Evolutionary conservation across 495 filamentous ascomycete genomes (phyloP).

Genomic region (Xylaria castorea): DNA sequence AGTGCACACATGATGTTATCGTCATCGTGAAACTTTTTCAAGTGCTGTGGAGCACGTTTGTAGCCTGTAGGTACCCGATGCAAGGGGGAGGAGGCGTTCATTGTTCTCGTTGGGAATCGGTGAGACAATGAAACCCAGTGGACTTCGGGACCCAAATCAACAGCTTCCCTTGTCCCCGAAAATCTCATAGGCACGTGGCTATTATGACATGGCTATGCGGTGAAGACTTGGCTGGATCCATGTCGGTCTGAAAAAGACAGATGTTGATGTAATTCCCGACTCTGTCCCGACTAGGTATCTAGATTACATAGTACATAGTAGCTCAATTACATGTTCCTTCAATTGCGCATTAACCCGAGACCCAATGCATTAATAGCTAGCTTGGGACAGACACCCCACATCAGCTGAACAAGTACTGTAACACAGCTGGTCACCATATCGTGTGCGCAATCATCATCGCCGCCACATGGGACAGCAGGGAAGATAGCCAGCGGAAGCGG

Average conservation of each 20-base stretch:
- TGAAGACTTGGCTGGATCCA: background rate
- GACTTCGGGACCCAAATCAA: background rate
- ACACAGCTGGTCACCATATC: constrained; percentile 24
- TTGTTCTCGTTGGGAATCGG: background rate
- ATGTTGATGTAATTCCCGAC: background rate
- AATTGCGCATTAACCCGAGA: background rate
- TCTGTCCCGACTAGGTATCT: background rate
- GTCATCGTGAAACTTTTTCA: background rate
- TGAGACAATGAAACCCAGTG: background rate
- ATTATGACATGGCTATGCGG: constrained; percentile 10
- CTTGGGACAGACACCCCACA: background rate
- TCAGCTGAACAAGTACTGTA: background rate
- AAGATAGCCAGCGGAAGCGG: no score
- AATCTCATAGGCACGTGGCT: constrained; percentile 13
- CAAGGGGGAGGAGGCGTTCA: constrained; percentile 9
- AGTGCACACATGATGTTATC: background rate
- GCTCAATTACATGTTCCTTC: background rate
- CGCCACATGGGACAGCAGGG: background rate
- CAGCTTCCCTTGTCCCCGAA: background rate
- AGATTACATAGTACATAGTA: no score
- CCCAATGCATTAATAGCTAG: background rate
- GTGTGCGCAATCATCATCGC: constrained; percentile 22
- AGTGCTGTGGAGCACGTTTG: background rate
- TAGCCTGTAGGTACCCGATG: constrained; percentile 11
- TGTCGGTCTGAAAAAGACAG: background rate